phyloP scores from a whole-genome alignment of 805 yeast species.

The Ogataea zsoltii region DNA sequence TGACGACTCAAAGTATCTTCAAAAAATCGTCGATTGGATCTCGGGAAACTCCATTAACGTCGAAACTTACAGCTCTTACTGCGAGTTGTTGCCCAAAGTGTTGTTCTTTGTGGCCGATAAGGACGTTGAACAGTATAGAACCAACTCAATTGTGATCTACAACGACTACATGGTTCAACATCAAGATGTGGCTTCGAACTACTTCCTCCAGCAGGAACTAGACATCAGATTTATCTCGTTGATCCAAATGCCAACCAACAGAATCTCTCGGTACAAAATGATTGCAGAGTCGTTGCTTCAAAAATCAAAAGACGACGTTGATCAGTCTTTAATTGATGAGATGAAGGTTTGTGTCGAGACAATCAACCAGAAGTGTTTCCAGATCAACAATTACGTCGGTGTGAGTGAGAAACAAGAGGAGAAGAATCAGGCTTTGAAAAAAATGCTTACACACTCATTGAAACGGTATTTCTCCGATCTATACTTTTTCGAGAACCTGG shows the following conservation, averaged over 20 bases:
- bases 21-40: slow-evolving; percentile 21
- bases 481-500: slow-evolving; percentile 48
- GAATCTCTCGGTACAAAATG: slow-evolving; percentile 51
- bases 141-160: slow-evolving; percentile 21
- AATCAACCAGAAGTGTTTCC: slow-evolving; percentile 22
- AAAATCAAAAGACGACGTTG: slow-evolving; percentile 27
- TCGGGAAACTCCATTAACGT: slow-evolving; percentile 24
- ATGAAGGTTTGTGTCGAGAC: slow-evolving; percentile 29
- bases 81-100: slow-evolving; percentile 27
- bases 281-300: slow-evolving; percentile 46
- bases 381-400: slow-evolving; percentile 26
- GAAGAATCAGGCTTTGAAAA: slow-evolving; percentile 16
- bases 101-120: slow-evolving; percentile 22
- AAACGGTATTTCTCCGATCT: slow-evolving; percentile 12
- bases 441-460: slow-evolving; percentile 14
- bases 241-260: slow-evolving; percentile 52
- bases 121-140: slow-evolving; percentile 28
- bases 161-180: slow-evolving; percentile 32
- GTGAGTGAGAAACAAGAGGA: slow-evolving; percentile 21
- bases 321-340: slow-evolving; percentile 24
- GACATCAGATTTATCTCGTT: slow-evolving; percentile 57
- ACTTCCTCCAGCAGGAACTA: slow-evolving; percentile 40
- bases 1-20: slow-evolving; percentile 24
- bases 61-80: slow-evolving; percentile 27
- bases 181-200: slow-evolving; percentile 19